Evolutionary conservation across 192 early-diverging fungal species (phyloP), one percentile per base, ranked within the genome.

Genomic region (Jimgerdemannia flammicorona): DNA sequence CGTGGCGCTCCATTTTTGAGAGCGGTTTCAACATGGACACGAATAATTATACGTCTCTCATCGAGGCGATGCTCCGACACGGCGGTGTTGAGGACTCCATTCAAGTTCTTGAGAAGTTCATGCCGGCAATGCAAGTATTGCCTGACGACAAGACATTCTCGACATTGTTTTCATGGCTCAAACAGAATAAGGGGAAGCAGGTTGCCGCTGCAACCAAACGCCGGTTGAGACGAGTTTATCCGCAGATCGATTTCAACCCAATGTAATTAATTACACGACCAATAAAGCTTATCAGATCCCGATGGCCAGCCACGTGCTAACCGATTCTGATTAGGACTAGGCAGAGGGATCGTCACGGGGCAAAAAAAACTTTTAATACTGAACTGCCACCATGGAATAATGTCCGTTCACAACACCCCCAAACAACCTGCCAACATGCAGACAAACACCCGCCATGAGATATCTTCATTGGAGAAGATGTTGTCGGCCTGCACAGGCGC

Each of bases 401-500:
- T n/a, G 29, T 29, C 29, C 29, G 29, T 29, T 29, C 29, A 29
- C 29, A 29, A 29, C 29, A 29, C 29, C 29, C 29, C 29, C 29
- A 29, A 29, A 29, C 29, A 29, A 29, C 29, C 29, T 29, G 29
- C 29, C 29, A 29, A 29, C 49, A 59, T 59, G 49, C 49, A 59
- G 2, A 14, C 6, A 6, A 59, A 59, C 49, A 6, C 6, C 49
- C 49, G 14, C 49, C 49, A 14, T 0, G 8, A 59, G 49, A 85
- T 69, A 69, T 81, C 90, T 10, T 82, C 87, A 18, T 73, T 79
- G 14, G 87, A 94, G 66, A 91, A 88, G 67, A 93, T 93, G 74
- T 43, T 94, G 20, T 95, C 96, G 10, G 96, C 96, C 4, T 92
- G 93, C 74, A 76, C 83, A 3, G 96, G 96, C 3, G 93, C 95